These are phyloP conservation scores for Juncus inflexus DNA, from an alignment of 176 grass and related monocot genomes.

Conservation along the genomic window DNA sequence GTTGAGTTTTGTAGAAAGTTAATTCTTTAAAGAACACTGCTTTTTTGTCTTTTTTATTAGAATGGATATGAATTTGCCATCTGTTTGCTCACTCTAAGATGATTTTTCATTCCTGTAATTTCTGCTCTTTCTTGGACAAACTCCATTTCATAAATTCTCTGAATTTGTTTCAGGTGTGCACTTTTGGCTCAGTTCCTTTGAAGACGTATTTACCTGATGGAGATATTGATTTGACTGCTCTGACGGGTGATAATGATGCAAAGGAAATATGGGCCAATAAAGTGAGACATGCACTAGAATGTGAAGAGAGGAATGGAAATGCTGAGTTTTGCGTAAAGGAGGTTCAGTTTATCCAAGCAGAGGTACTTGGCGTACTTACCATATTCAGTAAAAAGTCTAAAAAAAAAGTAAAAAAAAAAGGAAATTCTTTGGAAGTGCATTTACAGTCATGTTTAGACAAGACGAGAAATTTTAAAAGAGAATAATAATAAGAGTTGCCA, in stretches of 20 bases:
- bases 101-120: slow-evolving; percentile 6
- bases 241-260: slow-evolving; percentile 54
- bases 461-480: too few relatives aligned
- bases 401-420: too few relatives aligned
- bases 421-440: too few relatives aligned
- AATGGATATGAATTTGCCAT: too few relatives aligned
- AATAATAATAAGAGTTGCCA: too few relatives aligned
- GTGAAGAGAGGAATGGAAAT: slow-evolving; percentile 74
- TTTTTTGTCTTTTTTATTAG: slow-evolving; percentile 3
- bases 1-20: neutral
- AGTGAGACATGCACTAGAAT: slow-evolving; percentile 69
- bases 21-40: slow-evolving; percentile 27
- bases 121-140: slow-evolving; percentile 9
- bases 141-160: neutral
- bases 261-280: slow-evolving; percentile 80
- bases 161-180: slow-evolving; percentile 48
- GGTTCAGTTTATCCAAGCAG: slow-evolving; percentile 96
- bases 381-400: too few relatives aligned
- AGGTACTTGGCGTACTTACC: slow-evolving; percentile 35
- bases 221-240: slow-evolving; percentile 93
- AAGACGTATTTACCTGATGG: slow-evolving; percentile 99
- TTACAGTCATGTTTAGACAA: too few relatives aligned
- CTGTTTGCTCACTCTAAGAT: neutral
- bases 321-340: slow-evolving; percentile 90
- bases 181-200: slow-evolving; percentile 88